These are phyloP conservation scores for Astragalus glycyphyllos DNA, from an alignment of 306 rosid genomes.

Conservation along the genomic window DNA sequence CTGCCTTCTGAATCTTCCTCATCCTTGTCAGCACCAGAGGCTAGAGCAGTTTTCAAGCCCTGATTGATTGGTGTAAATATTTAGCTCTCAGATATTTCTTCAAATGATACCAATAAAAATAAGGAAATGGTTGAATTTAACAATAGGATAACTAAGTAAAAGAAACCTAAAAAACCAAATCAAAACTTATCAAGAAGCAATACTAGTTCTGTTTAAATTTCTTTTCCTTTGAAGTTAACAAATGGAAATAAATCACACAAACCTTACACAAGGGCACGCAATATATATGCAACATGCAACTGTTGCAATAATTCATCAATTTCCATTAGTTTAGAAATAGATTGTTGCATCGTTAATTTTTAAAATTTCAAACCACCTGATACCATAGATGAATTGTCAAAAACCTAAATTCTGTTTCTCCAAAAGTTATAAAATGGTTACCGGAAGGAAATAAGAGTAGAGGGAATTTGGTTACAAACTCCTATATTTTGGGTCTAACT, in stretches of 20 bases:
- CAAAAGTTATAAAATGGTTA: slow-evolving; percentile 8
- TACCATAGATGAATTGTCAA: neutral
- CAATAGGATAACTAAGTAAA: slow-evolving; percentile 25
- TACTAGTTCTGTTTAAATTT: slow-evolving; percentile 14
- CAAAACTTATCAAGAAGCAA: slow-evolving; percentile 3
- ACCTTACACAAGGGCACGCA: neutral
- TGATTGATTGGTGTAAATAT: slow-evolving; percentile 39
- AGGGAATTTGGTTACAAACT: neutral
- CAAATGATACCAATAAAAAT: slow-evolving; percentile 25
- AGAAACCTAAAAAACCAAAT: slow-evolving; percentile 15
- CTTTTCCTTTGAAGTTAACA: neutral
- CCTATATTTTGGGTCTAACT: no score
- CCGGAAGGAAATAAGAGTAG: neutral
- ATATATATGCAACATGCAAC: slow-evolving; percentile 7
- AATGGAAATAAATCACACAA: slow-evolving; percentile 16
- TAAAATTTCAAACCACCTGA: slow-evolving; percentile 2
- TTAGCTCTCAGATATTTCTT: slow-evolving; percentile 40
- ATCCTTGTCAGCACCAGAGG: slow-evolving; percentile 91
- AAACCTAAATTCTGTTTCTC: neutral
- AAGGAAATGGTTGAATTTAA: slow-evolving; percentile 22
- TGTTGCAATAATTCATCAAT: neutral
- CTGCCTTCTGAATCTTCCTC: slow-evolving; percentile 98
- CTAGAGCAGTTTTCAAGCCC: slow-evolving; percentile 88
- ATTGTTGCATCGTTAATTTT: neutral
- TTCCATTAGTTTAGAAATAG: neutral